Evolutionary conservation across 2,329 filamentous ascomycete genomes (phyloP).

Genomic region (Fonsecaea multimorphosa): DNA sequence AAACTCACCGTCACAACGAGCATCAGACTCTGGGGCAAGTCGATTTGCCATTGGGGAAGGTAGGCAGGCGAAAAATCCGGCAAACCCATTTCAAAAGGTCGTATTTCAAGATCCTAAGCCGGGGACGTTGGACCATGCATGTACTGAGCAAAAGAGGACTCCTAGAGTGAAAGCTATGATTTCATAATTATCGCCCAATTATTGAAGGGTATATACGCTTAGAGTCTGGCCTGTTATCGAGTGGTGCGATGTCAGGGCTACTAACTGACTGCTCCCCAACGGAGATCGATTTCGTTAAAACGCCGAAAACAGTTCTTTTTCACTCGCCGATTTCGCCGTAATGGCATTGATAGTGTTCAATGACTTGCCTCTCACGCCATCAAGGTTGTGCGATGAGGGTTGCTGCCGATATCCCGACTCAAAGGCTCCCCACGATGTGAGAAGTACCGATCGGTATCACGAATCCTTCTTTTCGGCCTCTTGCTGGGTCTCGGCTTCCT

Average conservation of each 20-base stretch:
- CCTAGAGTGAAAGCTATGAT: neutral
- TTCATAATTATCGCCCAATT: neutral
- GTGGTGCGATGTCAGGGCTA: neutral
- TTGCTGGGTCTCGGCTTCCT: slow-evolving; percentile 20
- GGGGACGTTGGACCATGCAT: neutral
- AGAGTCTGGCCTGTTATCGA: neutral
- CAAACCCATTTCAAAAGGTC: neutral
- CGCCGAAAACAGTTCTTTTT: neutral
- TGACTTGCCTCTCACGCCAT: neutral
- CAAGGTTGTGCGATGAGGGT: neutral
- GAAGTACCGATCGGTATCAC: neutral
- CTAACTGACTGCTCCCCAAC: neutral
- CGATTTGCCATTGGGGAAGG: too few relatives aligned
- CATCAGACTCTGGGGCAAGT: too few relatives aligned
- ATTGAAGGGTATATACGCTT: neutral
- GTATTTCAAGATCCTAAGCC: neutral
- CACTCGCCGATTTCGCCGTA: neutral
- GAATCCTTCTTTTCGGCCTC: slow-evolving; percentile 22
- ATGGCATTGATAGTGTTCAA: neutral
- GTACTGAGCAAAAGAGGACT: neutral
- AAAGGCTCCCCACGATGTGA: neutral
- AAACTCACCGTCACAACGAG: too few relatives aligned
- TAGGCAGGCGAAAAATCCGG: too few relatives aligned
- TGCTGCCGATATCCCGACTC: neutral
- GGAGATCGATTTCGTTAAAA: neutral